Conservation (phyloP, 495 filamentous ascomycete genomes). For the Pyronema domesticum region DNA sequence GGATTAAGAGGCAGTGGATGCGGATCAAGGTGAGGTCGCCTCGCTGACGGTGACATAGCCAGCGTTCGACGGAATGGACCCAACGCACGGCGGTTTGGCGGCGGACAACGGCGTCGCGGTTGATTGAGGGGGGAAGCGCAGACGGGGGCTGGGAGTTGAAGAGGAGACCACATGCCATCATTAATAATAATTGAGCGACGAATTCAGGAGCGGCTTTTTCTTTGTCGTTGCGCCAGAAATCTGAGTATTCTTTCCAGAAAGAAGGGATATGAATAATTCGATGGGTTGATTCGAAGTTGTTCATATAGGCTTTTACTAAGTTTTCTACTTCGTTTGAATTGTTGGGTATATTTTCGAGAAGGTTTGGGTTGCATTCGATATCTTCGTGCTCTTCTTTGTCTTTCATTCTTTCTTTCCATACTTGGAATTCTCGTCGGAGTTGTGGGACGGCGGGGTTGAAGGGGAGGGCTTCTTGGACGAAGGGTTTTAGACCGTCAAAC, state of each 20-base stretch:
- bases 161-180: constrained; percentile 25
- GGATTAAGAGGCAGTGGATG: constrained; percentile 30
- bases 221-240: constrained; percentile 29
- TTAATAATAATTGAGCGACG: constrained; percentile 30
- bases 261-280: constrained; percentile 32
- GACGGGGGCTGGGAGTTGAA: neutral
- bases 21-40: constrained; percentile 30
- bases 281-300: constrained; percentile 32
- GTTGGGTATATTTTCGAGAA: constrained; percentile 28
- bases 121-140: neutral
- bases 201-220: constrained; percentile 29
- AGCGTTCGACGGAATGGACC: constrained; percentile 28
- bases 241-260: constrained; percentile 29
- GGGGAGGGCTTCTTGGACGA: neutral
- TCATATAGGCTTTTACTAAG: constrained; percentile 29
- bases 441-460: neutral
- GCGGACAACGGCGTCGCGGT: constrained; percentile 22
- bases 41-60: constrained; percentile 27
- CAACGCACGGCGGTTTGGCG: constrained; percentile 26
- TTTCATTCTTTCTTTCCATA: neutral
- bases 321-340: constrained; percentile 26
- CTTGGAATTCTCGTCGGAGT: neutral
- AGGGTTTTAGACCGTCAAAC: neutral
- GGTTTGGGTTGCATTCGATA: neutral
- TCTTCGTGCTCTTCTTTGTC: neutral